These are phyloP conservation scores for Triticum monococcum DNA, from an alignment of 176 grass and related monocot genomes.

Conservation along the genomic window DNA sequence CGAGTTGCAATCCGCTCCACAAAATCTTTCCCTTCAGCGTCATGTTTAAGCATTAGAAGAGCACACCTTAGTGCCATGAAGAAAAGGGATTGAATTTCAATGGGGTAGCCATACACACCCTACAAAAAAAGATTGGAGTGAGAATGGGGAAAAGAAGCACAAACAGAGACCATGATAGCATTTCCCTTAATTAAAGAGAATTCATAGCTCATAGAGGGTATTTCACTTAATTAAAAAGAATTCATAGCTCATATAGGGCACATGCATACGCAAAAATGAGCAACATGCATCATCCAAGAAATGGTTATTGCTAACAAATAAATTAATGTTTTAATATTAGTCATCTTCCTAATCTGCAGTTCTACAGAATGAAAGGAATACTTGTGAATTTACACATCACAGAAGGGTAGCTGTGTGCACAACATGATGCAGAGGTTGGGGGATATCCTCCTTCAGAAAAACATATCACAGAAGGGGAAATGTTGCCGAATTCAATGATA, in stretches of 20 bases:
- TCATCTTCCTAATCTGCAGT: conserved; percentile 8
- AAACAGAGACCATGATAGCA: conserved; percentile 1
- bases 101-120: conserved; percentile 77
- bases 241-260: neutral
- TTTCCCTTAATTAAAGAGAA: neutral
- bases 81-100: conserved; percentile 84
- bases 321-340: neutral
- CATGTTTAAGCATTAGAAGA: conserved; percentile 64
- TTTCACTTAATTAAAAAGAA: neutral
- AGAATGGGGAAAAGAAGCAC: conserved; percentile 6
- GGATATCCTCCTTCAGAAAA: neutral
- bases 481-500: neutral
- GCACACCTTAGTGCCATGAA: conserved; percentile 76
- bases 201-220: neutral
- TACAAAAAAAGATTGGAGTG: conserved; percentile 31
- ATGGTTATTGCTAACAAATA: neutral
- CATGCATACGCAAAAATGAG: conserved; percentile 5
- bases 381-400: neutral
- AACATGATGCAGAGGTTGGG: neutral
- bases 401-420: neutral
- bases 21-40: conserved; percentile 69
- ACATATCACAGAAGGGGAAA: neutral
- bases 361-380: neutral
- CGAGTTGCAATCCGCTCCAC: conserved; percentile 64
- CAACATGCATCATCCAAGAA: conserved; percentile 3